Percentiles rank a stretch among this genome's conserved stretches.
These are phyloP conservation scores for Pythium scleroteichum DNA, from an alignment of 352 stramenopile genomes.

Conservation along the genomic window DNA sequence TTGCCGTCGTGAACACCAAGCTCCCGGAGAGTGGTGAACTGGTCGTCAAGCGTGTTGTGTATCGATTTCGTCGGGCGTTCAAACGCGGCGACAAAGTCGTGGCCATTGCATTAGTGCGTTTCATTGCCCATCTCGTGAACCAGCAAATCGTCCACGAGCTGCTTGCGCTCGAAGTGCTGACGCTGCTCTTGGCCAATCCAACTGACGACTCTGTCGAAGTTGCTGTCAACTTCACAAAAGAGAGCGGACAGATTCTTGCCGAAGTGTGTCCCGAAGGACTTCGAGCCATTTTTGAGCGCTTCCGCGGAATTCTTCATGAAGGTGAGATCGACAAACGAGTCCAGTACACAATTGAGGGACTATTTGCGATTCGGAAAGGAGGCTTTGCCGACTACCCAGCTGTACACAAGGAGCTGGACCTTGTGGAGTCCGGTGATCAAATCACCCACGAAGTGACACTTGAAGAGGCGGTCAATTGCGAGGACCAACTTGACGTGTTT, in stretches of 20 bases:
- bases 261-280: slow-evolving; percentile 90
- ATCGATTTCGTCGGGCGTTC: slow-evolving; percentile 95
- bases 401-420: slow-evolving; percentile 94
- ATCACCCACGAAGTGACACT: slow-evolving; percentile 98
- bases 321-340: slow-evolving; percentile 96
- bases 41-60: slow-evolving; percentile 92
- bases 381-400: slow-evolving; percentile 95
- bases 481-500: slow-evolving; percentile 98
- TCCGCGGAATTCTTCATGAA: slow-evolving; percentile 97
- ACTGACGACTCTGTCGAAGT: slow-evolving; percentile 99
- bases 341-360: slow-evolving; percentile 98
- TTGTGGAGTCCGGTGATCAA: slow-evolving; percentile 98
- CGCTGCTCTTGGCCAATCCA: slow-evolving; percentile 95
- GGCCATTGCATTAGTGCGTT: slow-evolving; percentile 94
- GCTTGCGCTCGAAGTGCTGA: slow-evolving; percentile 96
- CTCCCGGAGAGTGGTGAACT: slow-evolving; percentile 98
- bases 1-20: slow-evolving; percentile 99
- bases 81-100: slow-evolving; percentile 96
- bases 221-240: slow-evolving; percentile 97
- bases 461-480: slow-evolving; percentile 95
- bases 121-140: slow-evolving; percentile 99
- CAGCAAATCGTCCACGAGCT: slow-evolving; percentile 98
- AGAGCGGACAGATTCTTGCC: slow-evolving; percentile 90
- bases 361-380: slow-evolving; percentile 96
- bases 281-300: slow-evolving; percentile 96